A percentile compares a stretch with the other conserved stretches of the same genome.
phyloP scores from a whole-genome alignment of 1,284 basidiomycete genomes.

The Fistulina hepatica region DNA sequence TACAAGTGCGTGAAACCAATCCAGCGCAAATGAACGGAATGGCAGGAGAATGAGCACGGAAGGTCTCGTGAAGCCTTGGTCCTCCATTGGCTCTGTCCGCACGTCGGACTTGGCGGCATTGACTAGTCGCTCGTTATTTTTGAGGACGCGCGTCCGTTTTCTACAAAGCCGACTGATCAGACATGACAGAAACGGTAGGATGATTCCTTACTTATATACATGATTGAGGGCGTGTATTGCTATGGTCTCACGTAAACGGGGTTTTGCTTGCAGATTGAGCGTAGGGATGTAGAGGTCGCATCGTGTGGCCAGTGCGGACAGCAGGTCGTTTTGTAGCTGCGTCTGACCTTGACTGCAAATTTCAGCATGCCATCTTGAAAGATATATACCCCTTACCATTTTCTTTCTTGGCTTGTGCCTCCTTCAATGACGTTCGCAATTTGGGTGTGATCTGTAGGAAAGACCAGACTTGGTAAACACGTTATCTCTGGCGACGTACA shows the following conservation, averaged over 20 bases:
- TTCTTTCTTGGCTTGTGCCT: slow-evolving; percentile 40
- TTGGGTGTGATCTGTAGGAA: slow-evolving; percentile 37
- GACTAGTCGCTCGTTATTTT: slow-evolving; percentile 86
- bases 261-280: slow-evolving; percentile 42
- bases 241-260: slow-evolving; percentile 50
- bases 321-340: slow-evolving; percentile 51
- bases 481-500: not conserved
- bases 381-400: slow-evolving; percentile 31
- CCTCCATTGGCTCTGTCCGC: slow-evolving; percentile 66
- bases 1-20: slow-evolving; percentile 65
- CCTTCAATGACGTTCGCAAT: slow-evolving; percentile 42
- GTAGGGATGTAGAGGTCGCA: slow-evolving; percentile 68
- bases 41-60: slow-evolving; percentile 88
- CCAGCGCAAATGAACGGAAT: slow-evolving; percentile 80
- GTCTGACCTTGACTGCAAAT: slow-evolving; percentile 33
- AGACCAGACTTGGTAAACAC: not conserved
- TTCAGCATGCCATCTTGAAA: slow-evolving; percentile 8
- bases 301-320: slow-evolving; percentile 54
- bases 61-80: slow-evolving; percentile 97
- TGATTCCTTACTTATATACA: slow-evolving; percentile 58
- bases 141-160: slow-evolving; percentile 86
- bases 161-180: slow-evolving; percentile 31
- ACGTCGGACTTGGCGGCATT: slow-evolving; percentile 46
- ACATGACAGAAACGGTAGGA: slow-evolving; percentile 9
- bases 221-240: slow-evolving; percentile 78